Percentiles rank a stretch among this genome's conserved stretches.
These are phyloP conservation scores for Cryptococcus floricola DNA, from an alignment of 1,284 basidiomycete genomes.

Conservation along the genomic window DNA sequence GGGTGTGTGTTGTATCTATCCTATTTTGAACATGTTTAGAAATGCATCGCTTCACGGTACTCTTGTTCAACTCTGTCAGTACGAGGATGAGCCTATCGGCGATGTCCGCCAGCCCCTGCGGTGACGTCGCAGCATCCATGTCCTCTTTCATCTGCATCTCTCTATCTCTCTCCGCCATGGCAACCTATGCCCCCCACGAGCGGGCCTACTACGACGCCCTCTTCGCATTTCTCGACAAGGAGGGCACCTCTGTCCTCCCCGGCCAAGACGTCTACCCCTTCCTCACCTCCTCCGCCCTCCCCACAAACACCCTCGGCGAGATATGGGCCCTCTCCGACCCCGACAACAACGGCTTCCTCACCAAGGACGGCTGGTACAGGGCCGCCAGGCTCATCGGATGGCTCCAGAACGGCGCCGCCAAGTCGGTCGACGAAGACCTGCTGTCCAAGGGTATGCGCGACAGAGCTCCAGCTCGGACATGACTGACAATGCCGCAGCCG, in stretches of 20 bases:
- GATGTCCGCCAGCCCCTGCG: not conserved
- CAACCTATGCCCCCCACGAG: constrained; percentile 32
- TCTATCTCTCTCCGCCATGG: not conserved
- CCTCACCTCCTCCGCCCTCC: constrained; percentile 72
- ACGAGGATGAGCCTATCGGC: no score
- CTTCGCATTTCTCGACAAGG: constrained; percentile 43
- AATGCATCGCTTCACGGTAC: no score
- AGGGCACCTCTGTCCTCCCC: constrained; percentile 66
- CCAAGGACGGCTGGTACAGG: constrained; percentile 75
- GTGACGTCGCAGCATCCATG: not conserved
- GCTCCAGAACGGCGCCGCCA: constrained; percentile 70
- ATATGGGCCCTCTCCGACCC: constrained; percentile 92
- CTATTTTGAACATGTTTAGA: no score
- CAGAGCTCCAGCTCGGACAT: constrained; percentile 4
- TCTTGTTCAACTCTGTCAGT: no score
- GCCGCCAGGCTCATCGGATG: constrained; percentile 87
- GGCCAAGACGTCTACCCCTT: constrained; percentile 79
- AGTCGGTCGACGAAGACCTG: constrained; percentile 24
- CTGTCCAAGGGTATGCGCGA: constrained; percentile 16
- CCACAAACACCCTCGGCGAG: constrained; percentile 76
- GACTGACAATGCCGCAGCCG: constrained; percentile 56
- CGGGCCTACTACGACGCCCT: constrained; percentile 46
- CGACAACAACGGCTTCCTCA: constrained; percentile 86
- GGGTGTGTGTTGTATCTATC: no score
- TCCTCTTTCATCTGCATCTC: not conserved